Evolutionary conservation across 2,329 filamentous ascomycete species (phyloP), one percentile per base, ranked within the genome.

Genomic region (Fusarium sp.): DNA sequence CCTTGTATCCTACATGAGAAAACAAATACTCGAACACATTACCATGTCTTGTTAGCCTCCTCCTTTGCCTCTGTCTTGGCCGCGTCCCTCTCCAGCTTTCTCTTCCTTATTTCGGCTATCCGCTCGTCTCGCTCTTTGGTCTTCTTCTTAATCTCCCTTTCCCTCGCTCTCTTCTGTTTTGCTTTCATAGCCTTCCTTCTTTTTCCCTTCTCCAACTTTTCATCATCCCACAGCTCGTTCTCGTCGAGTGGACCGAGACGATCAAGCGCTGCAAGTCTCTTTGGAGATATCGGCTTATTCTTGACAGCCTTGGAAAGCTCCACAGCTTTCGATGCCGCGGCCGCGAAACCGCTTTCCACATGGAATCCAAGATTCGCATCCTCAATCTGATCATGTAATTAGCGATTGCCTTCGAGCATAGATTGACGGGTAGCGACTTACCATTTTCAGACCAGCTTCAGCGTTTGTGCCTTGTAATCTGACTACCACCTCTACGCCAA

Each of bases 391-490:
- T 16, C 9, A 0, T 6, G 1, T 7, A 1, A 7, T 65, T 30
- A 61, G 57, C 2, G 4, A 13, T 16, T 4, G 0, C 23, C 25
- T 9, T 7, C 7, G 12, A 30, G 12, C 28, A 2, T 4, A 21
- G 2, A 1, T 3, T 16, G 21, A 23, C 4, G 21, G 5, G 21
- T 23, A 23, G 21, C 21, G 5, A 23, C 81, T 70, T 60, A 82
- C 83, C 60, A 84, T 67, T 30, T 79, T 75, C 31, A 84, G 58
- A 2, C 81, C 83, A 21, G 78, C 69, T 5, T 80, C 78, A 0
- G 79, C 79, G 57, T 85, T 85, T 4, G 83, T 85, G 2, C 84
- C 84, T 61, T 85, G 83, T 2, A 85, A 71, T 10, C 84, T 76
- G 18, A 84, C 81, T 0, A 85, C 82, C 21, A 37, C 34, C 34